These are phyloP conservation scores for Mychonastes homosphaera DNA, from an alignment of 139 green algal species.

Conservation along the genomic window DNA sequence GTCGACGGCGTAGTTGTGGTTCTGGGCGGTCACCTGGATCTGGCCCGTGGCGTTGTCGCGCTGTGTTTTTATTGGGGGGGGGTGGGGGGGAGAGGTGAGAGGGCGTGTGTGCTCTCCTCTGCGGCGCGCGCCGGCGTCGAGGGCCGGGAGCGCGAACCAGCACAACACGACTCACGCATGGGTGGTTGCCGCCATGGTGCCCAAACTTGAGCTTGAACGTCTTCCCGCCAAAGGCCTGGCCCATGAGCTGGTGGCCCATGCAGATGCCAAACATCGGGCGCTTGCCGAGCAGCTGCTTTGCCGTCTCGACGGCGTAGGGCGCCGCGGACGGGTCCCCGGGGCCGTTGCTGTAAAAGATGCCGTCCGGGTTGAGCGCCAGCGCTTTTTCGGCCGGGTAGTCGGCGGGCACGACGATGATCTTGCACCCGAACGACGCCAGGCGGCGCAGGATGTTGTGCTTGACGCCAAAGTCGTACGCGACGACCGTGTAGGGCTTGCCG, in stretches of 20 bases:
- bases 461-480: constrained; percentile 97
- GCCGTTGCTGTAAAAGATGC: constrained; percentile 95
- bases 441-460: constrained; percentile 99
- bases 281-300: constrained; percentile 83
- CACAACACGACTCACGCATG: constrained; percentile 37
- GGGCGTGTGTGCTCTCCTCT: background rate
- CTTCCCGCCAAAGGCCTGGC: constrained; percentile 87
- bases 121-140: background rate
- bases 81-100: background rate
- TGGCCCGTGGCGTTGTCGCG: constrained; percentile 39
- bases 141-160: background rate
- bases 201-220: constrained; percentile 99
- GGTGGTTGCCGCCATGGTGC: constrained; percentile 99
- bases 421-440: constrained; percentile 83
- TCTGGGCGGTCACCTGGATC: constrained; percentile 85
- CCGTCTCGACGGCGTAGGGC: constrained; percentile 94
- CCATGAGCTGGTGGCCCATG: constrained; percentile 99
- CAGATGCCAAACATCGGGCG: constrained; percentile 98
- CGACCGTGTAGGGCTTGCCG: constrained; percentile 45
- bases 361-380: constrained; percentile 90
- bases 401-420: constrained; percentile 93
- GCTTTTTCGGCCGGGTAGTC: constrained; percentile 81
- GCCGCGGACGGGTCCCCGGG: constrained; percentile 92
- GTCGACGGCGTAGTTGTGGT: constrained; percentile 99
- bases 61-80: background rate